Base-by-base conservation (phyloP, 176 grass and related monocot species). In the Rhynchospora tenuis region DNA sequence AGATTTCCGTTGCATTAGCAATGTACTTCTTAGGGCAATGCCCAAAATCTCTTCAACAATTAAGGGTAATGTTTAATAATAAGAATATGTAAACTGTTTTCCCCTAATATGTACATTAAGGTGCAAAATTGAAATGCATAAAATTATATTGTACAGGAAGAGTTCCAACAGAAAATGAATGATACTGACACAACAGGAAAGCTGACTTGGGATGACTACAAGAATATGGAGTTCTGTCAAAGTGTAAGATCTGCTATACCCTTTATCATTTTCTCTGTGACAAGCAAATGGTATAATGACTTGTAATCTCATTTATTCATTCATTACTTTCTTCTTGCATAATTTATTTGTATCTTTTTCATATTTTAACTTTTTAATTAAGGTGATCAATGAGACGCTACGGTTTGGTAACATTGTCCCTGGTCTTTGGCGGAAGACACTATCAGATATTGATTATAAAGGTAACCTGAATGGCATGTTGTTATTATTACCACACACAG, bases 121-220 rank as follows among this genome's bases (percentile, higher is more conserved):
- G 9, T 61, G 19, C 20, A 61, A 23, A 61, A 61, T 20, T 61
- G n/a, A 20, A 61, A 61, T 20, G 17, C 19, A 61, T 61, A 61
- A 61, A 61, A 23, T 61, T 5, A 38, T 38, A 38, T 38, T 4
- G 9, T 61, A 16, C 64, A 86, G 78, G 78, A 81, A 60, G 85
- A 86, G 48, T 55, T 59, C 31, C 31, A 59, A 9, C n/a, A 86
- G 16, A 64, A 46, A 60, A 33, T 82, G 23, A 86, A 63, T 10
- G 45, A 67, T 24, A 23, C 45, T n/a, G 23, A 51, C 19, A 60
- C 51, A 11, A 69, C 63, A 6, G 85, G 3, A 16, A 61, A 68
- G 23, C 61, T 86, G 16, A 73, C 63, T 29, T 86, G 85, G 85
- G 85, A 86, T 4, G 85, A 86, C 64, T 86, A 82, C 85, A 86